Evolutionary conservation across 1,284 basidiomycete species (phyloP).

Genomic region (Leccinum griseonigrum): DNA sequence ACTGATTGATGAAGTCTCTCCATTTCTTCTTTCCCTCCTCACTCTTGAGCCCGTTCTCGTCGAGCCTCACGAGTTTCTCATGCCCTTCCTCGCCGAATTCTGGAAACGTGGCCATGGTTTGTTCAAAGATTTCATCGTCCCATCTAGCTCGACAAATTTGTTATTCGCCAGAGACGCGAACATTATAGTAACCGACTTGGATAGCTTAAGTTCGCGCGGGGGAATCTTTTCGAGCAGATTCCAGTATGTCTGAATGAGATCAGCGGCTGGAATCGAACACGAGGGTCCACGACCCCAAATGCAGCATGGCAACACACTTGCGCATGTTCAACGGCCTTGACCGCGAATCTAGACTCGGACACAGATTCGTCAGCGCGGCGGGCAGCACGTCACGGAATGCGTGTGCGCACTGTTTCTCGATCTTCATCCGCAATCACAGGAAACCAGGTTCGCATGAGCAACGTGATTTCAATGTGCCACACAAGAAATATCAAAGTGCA

Average conservation of each 20-base stretch:
- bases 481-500: slow-evolving; percentile 21
- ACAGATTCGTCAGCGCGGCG: slow-evolving; percentile 20
- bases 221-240: slow-evolving; percentile 85
- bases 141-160: slow-evolving; percentile 46
- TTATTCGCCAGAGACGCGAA: slow-evolving; percentile 9
- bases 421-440: slow-evolving; percentile 45
- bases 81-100: slow-evolving; percentile 70
- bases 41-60: slow-evolving; percentile 97
- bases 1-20: slow-evolving; percentile 89
- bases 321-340: slow-evolving; percentile 94
- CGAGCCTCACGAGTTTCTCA: slow-evolving; percentile 68
- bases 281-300: slow-evolving; percentile 3
- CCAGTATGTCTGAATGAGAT: slow-evolving; percentile 83
- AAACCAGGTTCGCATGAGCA: slow-evolving; percentile 18
- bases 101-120: slow-evolving; percentile 80
- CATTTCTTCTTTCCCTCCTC: slow-evolving; percentile 88
- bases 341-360: slow-evolving; percentile 70
- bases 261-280: slow-evolving; percentile 9
- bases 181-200: slow-evolving; percentile 55
- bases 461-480: slow-evolving; percentile 19
- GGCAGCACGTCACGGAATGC: slow-evolving; percentile 2
- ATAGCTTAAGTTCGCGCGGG: slow-evolving; percentile 76
- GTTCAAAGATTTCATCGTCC: slow-evolving; percentile 90
- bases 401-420: slow-evolving; percentile 88
- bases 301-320: slow-evolving; percentile 53